A percentile compares a stretch with the other conserved stretches of the same genome.
Conservation (phyloP, 495 filamentous ascomycete genomes). For the Lasiosphaeriaceae sp. region DNA sequence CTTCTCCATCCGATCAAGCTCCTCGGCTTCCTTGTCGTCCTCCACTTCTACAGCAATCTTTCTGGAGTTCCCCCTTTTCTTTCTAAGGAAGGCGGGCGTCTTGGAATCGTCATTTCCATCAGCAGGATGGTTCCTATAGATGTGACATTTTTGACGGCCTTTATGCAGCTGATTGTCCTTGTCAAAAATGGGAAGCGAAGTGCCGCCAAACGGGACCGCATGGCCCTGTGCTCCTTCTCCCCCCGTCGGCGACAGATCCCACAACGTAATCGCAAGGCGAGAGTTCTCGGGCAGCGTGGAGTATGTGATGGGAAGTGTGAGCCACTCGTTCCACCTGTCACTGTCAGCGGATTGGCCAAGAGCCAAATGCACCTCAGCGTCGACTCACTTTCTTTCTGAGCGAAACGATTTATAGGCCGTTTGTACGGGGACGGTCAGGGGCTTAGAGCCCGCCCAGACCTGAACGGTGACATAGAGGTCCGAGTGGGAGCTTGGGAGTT, state of each 20-base stretch:
- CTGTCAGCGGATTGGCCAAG: not conserved
- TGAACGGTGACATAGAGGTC: conserved; percentile 92
- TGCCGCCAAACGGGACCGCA: conserved; percentile 88
- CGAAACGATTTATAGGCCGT: conserved; percentile 90
- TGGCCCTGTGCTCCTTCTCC: conserved; percentile 62
- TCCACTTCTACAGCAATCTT: conserved; percentile 40
- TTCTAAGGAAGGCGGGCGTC: conserved; percentile 64
- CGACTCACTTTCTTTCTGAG: conserved; percentile 49
- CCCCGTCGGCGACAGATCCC: conserved; percentile 83
- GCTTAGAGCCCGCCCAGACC: conserved; percentile 94
- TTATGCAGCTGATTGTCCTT: conserved; percentile 83
- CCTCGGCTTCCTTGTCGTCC: conserved; percentile 63
- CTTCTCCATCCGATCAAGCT: conserved; percentile 77
- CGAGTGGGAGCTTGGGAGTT: conserved; percentile 53
- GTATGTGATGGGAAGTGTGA: conserved; percentile 78
- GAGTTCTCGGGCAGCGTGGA: conserved; percentile 72
- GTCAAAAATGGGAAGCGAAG: conserved; percentile 86
- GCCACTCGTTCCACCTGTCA: conserved; percentile 85
- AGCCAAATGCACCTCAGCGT: too few relatives aligned
- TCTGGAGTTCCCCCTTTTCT: conserved; percentile 39
- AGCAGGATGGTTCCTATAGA: conserved; percentile 77
- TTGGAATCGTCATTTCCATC: conserved; percentile 79
- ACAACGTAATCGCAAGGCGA: conserved; percentile 88
- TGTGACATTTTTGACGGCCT: conserved; percentile 84
- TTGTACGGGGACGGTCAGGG: conserved; percentile 83